Conservation (phyloP, 345 rosid species). For the Syzygium oleosum region DNA sequence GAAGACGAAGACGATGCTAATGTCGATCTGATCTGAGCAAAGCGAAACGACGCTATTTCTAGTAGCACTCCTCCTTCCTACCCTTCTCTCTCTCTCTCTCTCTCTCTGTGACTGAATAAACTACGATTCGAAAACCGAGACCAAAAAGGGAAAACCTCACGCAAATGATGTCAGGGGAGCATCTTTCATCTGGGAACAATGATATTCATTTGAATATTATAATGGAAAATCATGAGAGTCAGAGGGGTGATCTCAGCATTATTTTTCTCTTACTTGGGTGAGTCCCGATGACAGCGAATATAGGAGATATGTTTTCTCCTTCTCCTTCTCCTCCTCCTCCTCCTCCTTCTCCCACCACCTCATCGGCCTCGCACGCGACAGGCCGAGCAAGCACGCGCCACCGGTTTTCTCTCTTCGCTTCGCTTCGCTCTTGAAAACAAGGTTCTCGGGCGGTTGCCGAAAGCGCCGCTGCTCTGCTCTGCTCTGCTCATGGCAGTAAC, state of each 20-base stretch:
- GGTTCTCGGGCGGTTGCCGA: neutral
- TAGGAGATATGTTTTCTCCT: conserved; percentile 25
- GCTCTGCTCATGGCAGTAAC: neutral
- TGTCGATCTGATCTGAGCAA: neutral
- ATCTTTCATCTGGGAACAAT: neutral
- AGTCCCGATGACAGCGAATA: conserved; percentile 57
- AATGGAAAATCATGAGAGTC: conserved; percentile 11
- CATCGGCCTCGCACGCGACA: conserved; percentile 23
- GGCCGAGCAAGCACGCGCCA: conserved; percentile 20
- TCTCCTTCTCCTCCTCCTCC: too few relatives aligned
- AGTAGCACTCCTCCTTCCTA: neutral
- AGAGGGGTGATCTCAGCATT: neutral
- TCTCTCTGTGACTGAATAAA: neutral
- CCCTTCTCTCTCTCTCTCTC: neutral
- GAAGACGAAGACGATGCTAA: neutral
- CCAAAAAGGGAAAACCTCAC: neutral
- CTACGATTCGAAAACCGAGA: neutral
- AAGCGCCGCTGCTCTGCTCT: neutral
- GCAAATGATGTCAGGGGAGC: neutral
- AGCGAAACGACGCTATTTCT: neutral
- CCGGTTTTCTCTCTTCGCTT: neutral
- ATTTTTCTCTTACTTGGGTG: neutral
- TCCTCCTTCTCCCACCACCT: neutral
- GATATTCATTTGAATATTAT: neutral
- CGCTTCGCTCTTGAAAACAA: neutral